Percentiles rank a stretch among this genome's conserved stretches.
These are phyloP conservation scores for Solanum etuberosum DNA, from an alignment of 257 asterid species.

Conservation along the genomic window DNA sequence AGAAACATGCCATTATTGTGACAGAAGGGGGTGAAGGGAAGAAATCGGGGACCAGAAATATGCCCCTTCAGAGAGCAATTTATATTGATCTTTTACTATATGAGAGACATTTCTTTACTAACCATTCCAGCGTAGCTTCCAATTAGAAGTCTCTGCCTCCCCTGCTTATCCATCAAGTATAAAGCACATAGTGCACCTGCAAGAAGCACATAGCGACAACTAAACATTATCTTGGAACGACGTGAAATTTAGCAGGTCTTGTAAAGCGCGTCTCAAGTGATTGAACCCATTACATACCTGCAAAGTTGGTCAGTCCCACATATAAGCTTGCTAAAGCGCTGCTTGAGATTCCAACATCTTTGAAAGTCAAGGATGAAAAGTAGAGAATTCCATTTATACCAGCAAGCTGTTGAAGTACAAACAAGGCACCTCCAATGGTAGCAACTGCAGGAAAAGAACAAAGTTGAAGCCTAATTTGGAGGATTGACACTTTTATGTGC, in stretches of 20 bases:
- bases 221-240: neutral
- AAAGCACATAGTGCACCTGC: conserved; percentile 70
- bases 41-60: neutral
- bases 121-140: conserved; percentile 93
- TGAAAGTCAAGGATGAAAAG: conserved; percentile 78
- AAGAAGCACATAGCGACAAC: conserved; percentile 8
- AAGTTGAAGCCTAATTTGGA: neutral
- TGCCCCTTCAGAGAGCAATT: neutral
- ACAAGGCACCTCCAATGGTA: conserved; percentile 68
- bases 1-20: neutral
- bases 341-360: conserved; percentile 67
- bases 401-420: conserved; percentile 72
- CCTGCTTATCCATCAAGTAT: conserved; percentile 74
- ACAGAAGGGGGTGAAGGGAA: neutral
- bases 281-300: conserved; percentile 34
- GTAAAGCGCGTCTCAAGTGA: neutral
- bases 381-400: conserved; percentile 87
- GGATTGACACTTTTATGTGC: neutral
- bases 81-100: neutral
- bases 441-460: conserved; percentile 51
- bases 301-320: conserved; percentile 62
- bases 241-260: neutral
- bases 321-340: conserved; percentile 62
- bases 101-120: neutral
- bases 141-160: conserved; percentile 62